Base-by-base conservation (phyloP, 176 grass and related monocot species). In the bread wheat (Triticum aestivum) region DNA sequence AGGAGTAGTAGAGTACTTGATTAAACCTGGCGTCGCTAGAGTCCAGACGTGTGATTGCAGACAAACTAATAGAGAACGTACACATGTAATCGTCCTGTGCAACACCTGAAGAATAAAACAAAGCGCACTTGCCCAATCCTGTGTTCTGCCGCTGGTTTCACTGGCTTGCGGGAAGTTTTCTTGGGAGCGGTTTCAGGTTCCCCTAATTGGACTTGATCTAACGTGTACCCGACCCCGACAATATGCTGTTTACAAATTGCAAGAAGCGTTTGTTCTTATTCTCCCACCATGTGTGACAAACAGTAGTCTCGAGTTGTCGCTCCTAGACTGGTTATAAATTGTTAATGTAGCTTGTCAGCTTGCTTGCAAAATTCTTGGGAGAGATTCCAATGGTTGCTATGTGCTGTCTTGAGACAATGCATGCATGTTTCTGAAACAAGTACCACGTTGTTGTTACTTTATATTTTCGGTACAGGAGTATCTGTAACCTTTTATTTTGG, bases 121-220 rank as follows among this genome's bases (percentile, higher is more conserved):
- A 89, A 78, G 72, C 30, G 10, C 65, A 41, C 24, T 12, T 70
- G 66, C 65, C 49, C 78, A 88, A 90, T 83, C 86, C 93, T 51
- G 83, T 82, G 83, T 71, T 81, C 88, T 72, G 88, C 93, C 86
- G 76, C 86, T 69, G 90, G 89, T 95, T 92, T 88, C 74, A 90
- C 32, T 69, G 69, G 68, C 45, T 84, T 73, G 39, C 52, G 67
- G 77, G 51, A 70, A 88, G 41, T 52, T 51, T 69, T 21, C 33
- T 27, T 72, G 77, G 12, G 69, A 49, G 86, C 69, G 81, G 85
- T 91, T 91, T 88, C 81, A 58, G 67, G 69, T 62, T 84, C 29
- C 58, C 18, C 45, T 69, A 41, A 26, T 45, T 79, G 61, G 76
- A 14, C 83, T 77, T 74, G 54, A 81, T 81, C 87, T 82, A 82